phyloP scores from a whole-genome alignment of 2,329 filamentous ascomycete species.

The Allantophomopsis cytisporea region DNA sequence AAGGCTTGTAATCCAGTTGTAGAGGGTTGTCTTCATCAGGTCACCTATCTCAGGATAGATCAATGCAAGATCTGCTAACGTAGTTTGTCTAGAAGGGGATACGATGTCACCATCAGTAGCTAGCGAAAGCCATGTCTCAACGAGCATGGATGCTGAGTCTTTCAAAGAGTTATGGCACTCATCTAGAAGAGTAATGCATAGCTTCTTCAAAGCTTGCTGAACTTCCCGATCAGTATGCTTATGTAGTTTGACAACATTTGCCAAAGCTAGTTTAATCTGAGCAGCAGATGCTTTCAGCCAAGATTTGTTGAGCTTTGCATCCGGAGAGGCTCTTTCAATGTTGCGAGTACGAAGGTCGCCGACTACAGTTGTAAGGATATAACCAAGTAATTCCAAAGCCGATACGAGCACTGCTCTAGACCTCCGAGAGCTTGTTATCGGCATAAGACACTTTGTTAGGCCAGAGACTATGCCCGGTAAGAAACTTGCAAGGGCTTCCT shows the following conservation, averaged over 20 bases:
- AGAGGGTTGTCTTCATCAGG: conserved; percentile 54
- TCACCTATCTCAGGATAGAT: conserved; percentile 50
- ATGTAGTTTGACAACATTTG: conserved; percentile 63
- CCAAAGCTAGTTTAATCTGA: conserved; percentile 74
- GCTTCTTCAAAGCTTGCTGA: conserved; percentile 46
- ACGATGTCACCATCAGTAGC: conserved; percentile 33
- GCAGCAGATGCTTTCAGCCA: conserved; percentile 73
- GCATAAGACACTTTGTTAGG: conserved; percentile 56
- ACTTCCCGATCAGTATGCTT: conserved; percentile 59
- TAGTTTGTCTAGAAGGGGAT: conserved; percentile 23
- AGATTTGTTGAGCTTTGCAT: conserved; percentile 23
- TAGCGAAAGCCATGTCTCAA: conserved; percentile 71
- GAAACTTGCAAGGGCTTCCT: conserved; percentile 68
- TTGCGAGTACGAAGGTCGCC: conserved; percentile 40
- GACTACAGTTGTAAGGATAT: conserved; percentile 38
- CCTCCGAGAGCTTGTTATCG: conserved; percentile 47
- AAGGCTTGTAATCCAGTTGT: conserved; percentile 71
- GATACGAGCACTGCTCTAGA: conserved; percentile 50
- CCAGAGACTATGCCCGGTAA: conserved; percentile 79
- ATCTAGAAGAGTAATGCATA: conserved; percentile 67
- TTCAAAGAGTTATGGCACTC: conserved; percentile 63
- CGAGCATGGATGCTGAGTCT: conserved; percentile 55
- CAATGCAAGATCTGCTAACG: conserved; percentile 45
- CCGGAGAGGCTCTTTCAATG: conserved; percentile 20
- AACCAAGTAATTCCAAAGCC: conserved; percentile 43